A percentile compares a stretch with the other conserved stretches of the same genome.
phyloP scores from a whole-genome alignment of 495 filamentous ascomycete genomes.

The Penicillium salamii region DNA sequence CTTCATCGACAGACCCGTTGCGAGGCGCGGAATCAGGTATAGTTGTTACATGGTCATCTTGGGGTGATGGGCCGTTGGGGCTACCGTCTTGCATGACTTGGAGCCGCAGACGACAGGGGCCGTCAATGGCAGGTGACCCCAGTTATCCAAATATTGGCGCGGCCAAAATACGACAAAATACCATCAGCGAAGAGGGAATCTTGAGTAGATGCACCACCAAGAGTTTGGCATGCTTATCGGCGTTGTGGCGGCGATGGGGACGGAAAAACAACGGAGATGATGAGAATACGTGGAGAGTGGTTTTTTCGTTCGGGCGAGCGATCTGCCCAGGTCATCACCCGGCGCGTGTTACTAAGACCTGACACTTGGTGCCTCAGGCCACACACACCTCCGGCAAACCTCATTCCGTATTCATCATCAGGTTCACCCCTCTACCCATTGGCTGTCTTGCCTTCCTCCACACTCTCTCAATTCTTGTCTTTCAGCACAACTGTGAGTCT shows the following conservation, averaged over 20 bases:
- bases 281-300: constrained; percentile 41
- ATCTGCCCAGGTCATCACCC: no score
- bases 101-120: constrained; percentile 48
- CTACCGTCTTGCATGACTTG: constrained; percentile 61
- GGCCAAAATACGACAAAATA: constrained; percentile 58
- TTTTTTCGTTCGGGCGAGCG: constrained; percentile 37
- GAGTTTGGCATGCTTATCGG: constrained; percentile 64
- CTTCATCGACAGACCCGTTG: constrained; percentile 26
- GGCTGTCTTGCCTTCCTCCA: constrained; percentile 19
- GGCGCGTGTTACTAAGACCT: constrained; percentile 14
- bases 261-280: constrained; percentile 31
- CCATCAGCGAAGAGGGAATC: constrained; percentile 61
- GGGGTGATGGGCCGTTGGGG: constrained; percentile 44
- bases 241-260: constrained; percentile 36
- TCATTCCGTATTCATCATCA: constrained; percentile 30
- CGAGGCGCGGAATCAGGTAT: constrained; percentile 23
- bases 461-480: constrained; percentile 26
- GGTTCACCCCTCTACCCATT: constrained; percentile 22
- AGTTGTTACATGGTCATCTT: constrained; percentile 46
- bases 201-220: constrained; percentile 47
- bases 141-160: constrained; percentile 63
- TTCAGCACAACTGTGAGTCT: constrained; percentile 31
- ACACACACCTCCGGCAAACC: constrained; percentile 26
- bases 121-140: constrained; percentile 53
- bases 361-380: constrained; percentile 16